Evolutionary conservation across 345 rosid genomes (phyloP), one percentile per base, ranked within the genome.

Genomic region (Lepidium aucheri): DNA sequence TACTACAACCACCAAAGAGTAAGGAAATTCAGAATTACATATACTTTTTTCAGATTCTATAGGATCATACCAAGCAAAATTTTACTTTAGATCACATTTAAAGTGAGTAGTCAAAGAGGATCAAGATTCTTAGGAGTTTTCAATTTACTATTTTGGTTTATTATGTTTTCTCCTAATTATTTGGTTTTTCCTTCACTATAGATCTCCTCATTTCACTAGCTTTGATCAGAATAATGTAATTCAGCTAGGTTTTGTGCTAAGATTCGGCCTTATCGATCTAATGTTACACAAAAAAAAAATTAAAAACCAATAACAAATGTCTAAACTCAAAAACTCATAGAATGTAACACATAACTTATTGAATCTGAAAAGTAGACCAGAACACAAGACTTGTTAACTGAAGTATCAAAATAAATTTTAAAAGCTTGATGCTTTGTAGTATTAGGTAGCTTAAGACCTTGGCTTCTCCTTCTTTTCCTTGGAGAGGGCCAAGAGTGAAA

Each of bases 401-500:
- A 55, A 64, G 70, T 55, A 65, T 50, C 65, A 64, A 71, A 71
- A 71, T 5, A 33, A 47, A 55, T 13, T 5, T 20, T 32, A 32
- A 65, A 65, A 65, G 70, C 17, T 41, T 40, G 34, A 47, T 7
- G 65, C 32, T 4, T 40, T 11, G 17, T 11, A 18, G n/a, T n/a
- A n/a, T 7, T 28, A 35, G 18, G 16, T 5, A 35, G 28, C 28
- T 74, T 64, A 80, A 49, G 83, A 80, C n/a, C 83, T 70, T 67
- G 83, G 83, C 75, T 80, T 80, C 77, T 80, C 83, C 66, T 80
- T 79, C 76, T 79, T 76, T 44, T 79, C 83, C 39, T 79, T 79
- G 76, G 76, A 79, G 33, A 86, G 78, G 11, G 88, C 91, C 68
- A 85, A 71, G 13, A 85, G 88, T 10, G 90, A 85, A 24, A 85